A percentile compares a stretch with the other conserved stretches of the same genome.
phyloP scores from a whole-genome alignment of 2,329 filamentous ascomycete genomes.

The Emydomyces testavorans region DNA sequence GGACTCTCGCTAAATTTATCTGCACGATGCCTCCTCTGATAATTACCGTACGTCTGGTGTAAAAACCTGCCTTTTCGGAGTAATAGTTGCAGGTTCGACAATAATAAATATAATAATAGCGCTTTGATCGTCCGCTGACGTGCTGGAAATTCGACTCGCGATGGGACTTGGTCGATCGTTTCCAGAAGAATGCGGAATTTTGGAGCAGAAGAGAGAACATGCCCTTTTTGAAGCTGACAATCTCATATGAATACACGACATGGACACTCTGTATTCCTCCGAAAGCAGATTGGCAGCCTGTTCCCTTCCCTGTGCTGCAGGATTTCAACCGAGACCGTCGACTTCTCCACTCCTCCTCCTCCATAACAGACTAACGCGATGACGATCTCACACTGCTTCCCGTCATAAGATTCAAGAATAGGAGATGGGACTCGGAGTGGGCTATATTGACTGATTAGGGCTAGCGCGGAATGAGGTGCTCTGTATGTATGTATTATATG shows the following conservation, averaged over 20 bases:
- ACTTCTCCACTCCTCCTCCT: no score
- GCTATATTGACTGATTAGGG: neutral
- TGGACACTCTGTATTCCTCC: no score
- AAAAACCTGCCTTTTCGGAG: neutral
- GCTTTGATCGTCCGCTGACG: neutral
- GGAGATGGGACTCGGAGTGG: neutral
- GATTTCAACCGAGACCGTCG: no score
- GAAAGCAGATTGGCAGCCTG: no score
- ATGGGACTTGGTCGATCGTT: conserved; percentile 1
- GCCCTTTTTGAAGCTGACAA: neutral
- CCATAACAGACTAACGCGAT: no score
- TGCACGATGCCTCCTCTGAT: no score
- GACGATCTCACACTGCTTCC: neutral
- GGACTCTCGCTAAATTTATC: no score
- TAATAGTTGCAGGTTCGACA: no score
- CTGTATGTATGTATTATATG: no score
- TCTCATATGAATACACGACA: no score
- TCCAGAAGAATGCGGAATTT: conserved; percentile 9
- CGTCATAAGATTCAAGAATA: neutral
- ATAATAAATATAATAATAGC: neutral
- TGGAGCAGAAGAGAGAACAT: neutral
- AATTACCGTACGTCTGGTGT: no score
- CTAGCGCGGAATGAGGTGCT: neutral
- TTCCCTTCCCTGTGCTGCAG: no score
- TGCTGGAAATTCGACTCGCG: neutral